Percentiles rank a stretch among this genome's conserved stretches.
Evolutionary conservation across 2,329 filamentous ascomycete species (phyloP).

Genomic region (Beauveria varroae): DNA sequence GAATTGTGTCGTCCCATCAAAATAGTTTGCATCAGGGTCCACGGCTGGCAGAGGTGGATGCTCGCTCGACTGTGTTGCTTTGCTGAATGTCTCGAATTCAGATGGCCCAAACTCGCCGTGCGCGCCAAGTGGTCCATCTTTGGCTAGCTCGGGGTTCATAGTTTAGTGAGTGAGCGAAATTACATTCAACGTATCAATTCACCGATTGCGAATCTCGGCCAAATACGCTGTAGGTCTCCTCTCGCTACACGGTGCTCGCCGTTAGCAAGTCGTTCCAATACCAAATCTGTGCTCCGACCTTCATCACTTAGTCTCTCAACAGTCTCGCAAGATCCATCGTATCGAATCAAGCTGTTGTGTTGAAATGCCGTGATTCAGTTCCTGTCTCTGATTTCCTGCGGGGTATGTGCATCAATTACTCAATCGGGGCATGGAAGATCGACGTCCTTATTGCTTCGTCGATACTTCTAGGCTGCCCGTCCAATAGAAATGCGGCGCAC

Average conservation of each 20-base stretch:
- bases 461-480: slow-evolving; percentile 30
- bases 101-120: neutral
- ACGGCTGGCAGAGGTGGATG: no score
- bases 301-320: neutral
- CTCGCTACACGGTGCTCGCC: no score
- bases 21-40: no score
- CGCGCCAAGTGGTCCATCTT: neutral
- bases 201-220: no score
- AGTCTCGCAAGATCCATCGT: neutral
- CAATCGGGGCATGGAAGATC: neutral
- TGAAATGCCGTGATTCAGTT: neutral
- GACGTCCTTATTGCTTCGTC: neutral
- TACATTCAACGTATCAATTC: no score
- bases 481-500: slow-evolving; percentile 31
- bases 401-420: neutral
- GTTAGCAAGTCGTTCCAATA: no score
- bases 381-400: neutral
- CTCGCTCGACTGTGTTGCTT: no score
- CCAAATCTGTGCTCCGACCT: no score
- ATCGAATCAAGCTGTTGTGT: neutral
- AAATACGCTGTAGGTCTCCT: no score
- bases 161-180: no score
- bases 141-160: neutral
- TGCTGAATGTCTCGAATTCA: neutral
- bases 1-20: no score